Percentiles rank a stretch among this genome's conserved stretches.
Conservation (phyloP, 768 basidiomycete species). For the Sutorius australiensis region DNA sequence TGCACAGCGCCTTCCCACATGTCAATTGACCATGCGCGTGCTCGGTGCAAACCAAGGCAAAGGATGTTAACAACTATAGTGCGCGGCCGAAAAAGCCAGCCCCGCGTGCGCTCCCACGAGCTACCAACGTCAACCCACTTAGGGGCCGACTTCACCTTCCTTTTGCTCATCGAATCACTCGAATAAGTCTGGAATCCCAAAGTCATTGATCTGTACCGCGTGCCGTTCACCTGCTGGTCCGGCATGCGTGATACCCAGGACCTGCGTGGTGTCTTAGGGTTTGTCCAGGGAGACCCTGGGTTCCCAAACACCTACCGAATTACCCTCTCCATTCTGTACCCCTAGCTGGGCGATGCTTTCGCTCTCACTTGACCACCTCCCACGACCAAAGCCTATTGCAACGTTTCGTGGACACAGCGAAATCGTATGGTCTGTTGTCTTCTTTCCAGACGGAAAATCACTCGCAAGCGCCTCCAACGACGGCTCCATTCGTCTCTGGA, state of each 20-base stretch:
- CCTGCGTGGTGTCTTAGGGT: conserved; percentile 30
- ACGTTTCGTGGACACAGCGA: conserved; percentile 24
- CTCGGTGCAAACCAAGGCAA: conserved; percentile 1
- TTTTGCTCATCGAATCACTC: conserved; percentile 25
- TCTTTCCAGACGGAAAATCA: conserved; percentile 24
- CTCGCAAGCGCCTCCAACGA: conserved; percentile 29
- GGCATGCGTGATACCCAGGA: conserved; percentile 29
- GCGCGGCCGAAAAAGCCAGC: conserved; percentile 3
- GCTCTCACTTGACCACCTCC: conserved; percentile 30
- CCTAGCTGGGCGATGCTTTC: conserved; percentile 29
- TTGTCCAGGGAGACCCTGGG: conserved; percentile 25
- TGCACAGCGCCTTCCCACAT: conserved; percentile 11
- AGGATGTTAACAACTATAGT: not conserved
- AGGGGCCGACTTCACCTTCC: conserved; percentile 26
- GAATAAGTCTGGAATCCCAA: conserved; percentile 29
- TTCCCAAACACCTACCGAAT: conserved; percentile 23
- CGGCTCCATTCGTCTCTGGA: conserved; percentile 30
- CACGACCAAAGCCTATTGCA: conserved; percentile 21
- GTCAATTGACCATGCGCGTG: conserved; percentile 1
- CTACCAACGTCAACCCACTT: conserved; percentile 25
- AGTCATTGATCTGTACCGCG: conserved; percentile 31
- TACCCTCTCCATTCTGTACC: conserved; percentile 18
- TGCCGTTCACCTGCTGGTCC: conserved; percentile 32
- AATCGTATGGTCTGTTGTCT: conserved; percentile 29
- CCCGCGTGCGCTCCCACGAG: conserved; percentile 27